Conservation (phyloP, 2,329 filamentous ascomycete species). For the Neonectria punicea region DNA sequence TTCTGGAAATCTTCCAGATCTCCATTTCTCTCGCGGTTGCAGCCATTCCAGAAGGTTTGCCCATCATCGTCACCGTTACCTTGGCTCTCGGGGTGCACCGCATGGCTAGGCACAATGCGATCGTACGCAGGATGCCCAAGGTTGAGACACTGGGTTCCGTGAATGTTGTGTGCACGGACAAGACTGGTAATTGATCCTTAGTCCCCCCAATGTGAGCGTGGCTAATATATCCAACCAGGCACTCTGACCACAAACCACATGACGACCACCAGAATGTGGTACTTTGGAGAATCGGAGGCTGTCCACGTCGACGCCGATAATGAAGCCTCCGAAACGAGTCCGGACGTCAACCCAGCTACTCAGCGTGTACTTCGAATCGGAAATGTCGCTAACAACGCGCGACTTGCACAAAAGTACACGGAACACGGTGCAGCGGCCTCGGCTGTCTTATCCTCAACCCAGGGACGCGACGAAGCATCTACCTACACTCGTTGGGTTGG, state of each 20-base stretch:
- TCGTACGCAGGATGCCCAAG: conserved; percentile 94
- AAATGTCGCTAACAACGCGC: conserved; percentile 95
- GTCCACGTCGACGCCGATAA: conserved; percentile 66
- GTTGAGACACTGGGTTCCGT: conserved; percentile 98
- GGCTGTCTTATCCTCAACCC: conserved; percentile 86
- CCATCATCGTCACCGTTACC: conserved; percentile 98
- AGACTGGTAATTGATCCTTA: conserved; percentile 72
- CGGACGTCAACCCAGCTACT: conserved; percentile 72
- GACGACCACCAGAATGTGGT: conserved; percentile 97
- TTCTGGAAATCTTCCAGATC: conserved; percentile 97
- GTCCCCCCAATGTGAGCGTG: background rate
- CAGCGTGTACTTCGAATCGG: conserved; percentile 88
- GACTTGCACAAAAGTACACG: conserved; percentile 78
- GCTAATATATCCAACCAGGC: conserved; percentile 58
- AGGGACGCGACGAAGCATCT: conserved; percentile 67
- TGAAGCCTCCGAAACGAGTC: conserved; percentile 64
- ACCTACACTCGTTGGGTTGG: conserved; percentile 91
- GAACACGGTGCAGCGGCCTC: conserved; percentile 74
- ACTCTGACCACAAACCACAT: conserved; percentile 98
- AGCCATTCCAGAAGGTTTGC: conserved; percentile 93
- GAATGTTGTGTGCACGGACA: conserved; percentile 99
- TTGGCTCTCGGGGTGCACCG: conserved; percentile 93
- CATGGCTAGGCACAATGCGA: conserved; percentile 95
- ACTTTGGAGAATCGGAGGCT: conserved; percentile 74
- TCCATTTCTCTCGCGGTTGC: conserved; percentile 96